These are phyloP conservation scores for Fusarium pilosicola DNA, from an alignment of 2,329 filamentous ascomycete genomes.

Conservation along the genomic window DNA sequence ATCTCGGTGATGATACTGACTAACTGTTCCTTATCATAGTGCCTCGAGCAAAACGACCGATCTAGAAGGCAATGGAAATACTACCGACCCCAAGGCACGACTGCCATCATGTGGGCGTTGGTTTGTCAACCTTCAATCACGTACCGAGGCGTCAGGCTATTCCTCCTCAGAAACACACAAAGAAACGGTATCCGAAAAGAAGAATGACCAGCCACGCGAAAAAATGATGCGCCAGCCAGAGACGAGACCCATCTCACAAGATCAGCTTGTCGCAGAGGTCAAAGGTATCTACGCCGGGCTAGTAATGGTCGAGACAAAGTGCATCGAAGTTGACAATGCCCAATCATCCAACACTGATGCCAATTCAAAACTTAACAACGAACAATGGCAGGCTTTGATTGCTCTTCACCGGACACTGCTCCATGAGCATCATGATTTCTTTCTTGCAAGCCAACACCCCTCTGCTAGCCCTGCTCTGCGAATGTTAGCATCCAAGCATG, in stretches of 20 bases:
- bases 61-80: too few relatives aligned
- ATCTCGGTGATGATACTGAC: too few relatives aligned
- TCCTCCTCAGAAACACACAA: too few relatives aligned
- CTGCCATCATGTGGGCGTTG: too few relatives aligned
- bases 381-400: constrained; percentile 88
- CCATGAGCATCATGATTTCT: constrained; percentile 87
- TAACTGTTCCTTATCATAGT: too few relatives aligned
- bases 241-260: constrained; percentile 68
- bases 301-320: constrained; percentile 87
- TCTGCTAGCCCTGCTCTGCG: constrained; percentile 75
- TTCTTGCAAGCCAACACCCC: constrained; percentile 87
- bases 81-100: too few relatives aligned
- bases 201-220: too few relatives aligned
- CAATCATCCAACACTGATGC: constrained; percentile 59
- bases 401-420: constrained; percentile 82
- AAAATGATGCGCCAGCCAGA: constrained; percentile 37
- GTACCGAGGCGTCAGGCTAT: too few relatives aligned
- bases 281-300: constrained; percentile 85
- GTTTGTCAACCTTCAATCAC: too few relatives aligned
- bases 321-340: constrained; percentile 81
- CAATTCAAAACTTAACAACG: constrained; percentile 61
- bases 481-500: constrained; percentile 80
- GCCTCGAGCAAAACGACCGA: too few relatives aligned
- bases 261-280: constrained; percentile 83
- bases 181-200: too few relatives aligned